Conservation (phyloP, 345 rosid species). For the Draba incana region DNA sequence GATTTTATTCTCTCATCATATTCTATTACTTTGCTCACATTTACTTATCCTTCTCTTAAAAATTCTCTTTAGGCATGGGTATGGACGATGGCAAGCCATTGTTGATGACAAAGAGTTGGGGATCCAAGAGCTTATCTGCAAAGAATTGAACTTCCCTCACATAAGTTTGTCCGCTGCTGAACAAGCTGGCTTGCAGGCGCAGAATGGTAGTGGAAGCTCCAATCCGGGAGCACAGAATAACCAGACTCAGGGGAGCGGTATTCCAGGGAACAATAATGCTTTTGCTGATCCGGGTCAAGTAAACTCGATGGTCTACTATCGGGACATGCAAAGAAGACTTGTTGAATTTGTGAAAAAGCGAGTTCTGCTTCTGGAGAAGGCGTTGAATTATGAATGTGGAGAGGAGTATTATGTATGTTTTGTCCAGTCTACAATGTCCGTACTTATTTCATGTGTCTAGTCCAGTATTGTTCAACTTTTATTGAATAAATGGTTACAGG, state of each 20-base stretch:
- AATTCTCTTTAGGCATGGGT: slow-evolving; percentile 76
- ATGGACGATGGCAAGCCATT: slow-evolving; percentile 99
- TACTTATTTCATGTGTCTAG: slow-evolving; percentile 4
- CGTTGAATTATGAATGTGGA: slow-evolving; percentile 70
- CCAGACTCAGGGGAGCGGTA: slow-evolving; percentile 54
- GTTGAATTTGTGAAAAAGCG: slow-evolving; percentile 97
- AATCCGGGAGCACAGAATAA: slow-evolving; percentile 54
- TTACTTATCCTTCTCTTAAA: slow-evolving; percentile 19
- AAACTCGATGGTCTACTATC: slow-evolving; percentile 57
- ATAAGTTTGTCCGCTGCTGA: slow-evolving; percentile 70
- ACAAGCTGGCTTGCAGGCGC: slow-evolving; percentile 66
- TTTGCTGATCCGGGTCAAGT: slow-evolving; percentile 56
- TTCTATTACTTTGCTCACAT: slow-evolving; percentile 3
- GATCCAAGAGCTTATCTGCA: slow-evolving; percentile 86
- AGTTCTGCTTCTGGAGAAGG: slow-evolving; percentile 89
- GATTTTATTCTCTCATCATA: background rate
- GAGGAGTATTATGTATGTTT: slow-evolving; percentile 67
- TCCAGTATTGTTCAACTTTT: slow-evolving; percentile 16
- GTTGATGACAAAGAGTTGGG: slow-evolving; percentile 91
- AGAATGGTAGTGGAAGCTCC: slow-evolving; percentile 57
- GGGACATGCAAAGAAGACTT: slow-evolving; percentile 93
- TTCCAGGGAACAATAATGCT: slow-evolving; percentile 50
- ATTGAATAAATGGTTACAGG: slow-evolving; percentile 46
- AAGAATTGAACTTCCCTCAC: slow-evolving; percentile 82
- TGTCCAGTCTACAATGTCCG: background rate